phyloP scores from a whole-genome alignment of 2,329 filamentous ascomycete species.

The Verticillium klebahnii region DNA sequence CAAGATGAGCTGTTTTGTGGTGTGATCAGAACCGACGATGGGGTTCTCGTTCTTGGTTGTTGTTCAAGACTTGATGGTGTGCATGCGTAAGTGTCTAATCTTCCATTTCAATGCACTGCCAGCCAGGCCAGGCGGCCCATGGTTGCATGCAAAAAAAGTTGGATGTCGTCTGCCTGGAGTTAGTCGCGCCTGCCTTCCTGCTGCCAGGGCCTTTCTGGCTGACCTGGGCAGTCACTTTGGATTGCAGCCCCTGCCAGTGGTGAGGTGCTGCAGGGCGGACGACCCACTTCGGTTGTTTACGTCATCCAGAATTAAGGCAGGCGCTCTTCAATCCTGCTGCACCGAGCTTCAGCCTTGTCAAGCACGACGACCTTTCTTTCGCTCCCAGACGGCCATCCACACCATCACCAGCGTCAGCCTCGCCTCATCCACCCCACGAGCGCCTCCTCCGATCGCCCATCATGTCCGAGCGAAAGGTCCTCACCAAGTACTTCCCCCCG shows the following conservation, averaged over 20 bases:
- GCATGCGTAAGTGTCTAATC: too few relatives aligned
- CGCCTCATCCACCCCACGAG: neutral
- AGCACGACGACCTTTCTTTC: slow-evolving; percentile 1
- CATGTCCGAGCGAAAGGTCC: slow-evolving; percentile 86
- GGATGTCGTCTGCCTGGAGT: too few relatives aligned
- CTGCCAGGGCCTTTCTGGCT: too few relatives aligned
- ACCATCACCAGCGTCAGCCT: neutral
- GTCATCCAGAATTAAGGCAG: neutral
- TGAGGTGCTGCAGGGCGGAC: too few relatives aligned
- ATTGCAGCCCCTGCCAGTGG: too few relatives aligned
- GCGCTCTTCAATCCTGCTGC: neutral
- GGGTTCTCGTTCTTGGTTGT: neutral
- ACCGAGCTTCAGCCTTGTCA: neutral
- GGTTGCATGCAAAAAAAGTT: too few relatives aligned
- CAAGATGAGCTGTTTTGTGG: neutral
- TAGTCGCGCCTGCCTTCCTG: too few relatives aligned
- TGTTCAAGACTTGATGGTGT: neutral
- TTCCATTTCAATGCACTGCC: too few relatives aligned
- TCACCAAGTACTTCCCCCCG: slow-evolving; percentile 42
- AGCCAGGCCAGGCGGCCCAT: too few relatives aligned
- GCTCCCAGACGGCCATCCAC: neutral
- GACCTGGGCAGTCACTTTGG: too few relatives aligned
- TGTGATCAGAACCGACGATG: neutral
- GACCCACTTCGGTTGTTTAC: neutral
- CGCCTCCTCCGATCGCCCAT: slow-evolving; percentile 19